Base-by-base conservation (phyloP, 1,284 basidiomycete genomes). In the Meripilus lineatus region DNA sequence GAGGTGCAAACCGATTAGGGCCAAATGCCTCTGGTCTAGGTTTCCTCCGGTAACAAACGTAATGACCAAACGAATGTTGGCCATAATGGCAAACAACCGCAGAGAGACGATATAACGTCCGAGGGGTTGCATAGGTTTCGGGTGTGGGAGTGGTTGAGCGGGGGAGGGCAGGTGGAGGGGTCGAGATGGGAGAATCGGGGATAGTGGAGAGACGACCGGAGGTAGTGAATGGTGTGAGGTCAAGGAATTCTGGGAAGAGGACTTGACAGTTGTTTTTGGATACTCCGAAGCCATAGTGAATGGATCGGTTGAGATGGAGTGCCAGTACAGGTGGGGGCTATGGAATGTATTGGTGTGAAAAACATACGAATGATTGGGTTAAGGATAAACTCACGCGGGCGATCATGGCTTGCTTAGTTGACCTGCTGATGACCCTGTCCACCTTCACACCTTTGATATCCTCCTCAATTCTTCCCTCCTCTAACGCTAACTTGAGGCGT, bases 31-130 rank as follows among this genome's bases (percentile, higher is more conserved):
- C 53, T 15, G 69, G 62, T 18, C 71, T 71, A 1, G 91, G 91
- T 62, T 85, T 86, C 30, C 93, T 72, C n/a, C 93, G 74, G 61
- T 82, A 93, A 51, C 88, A 90, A 49, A 95, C 77, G 59, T 93
- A 96, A 62, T 96, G 93, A 1, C 93, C 93, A 57, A 87, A 93
- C 5, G 81, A 84, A 58, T 94, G 91, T 47, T 82, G 79, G 15
- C 93, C 93, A 59, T 84, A 93, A 65, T 96, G 93, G 54, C 91
- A 89, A 7, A 96, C 90, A 22, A 89, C 79, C 8, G 88, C 81
- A 2, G 81, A 66, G 22, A 96, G 77, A 28, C 89, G 78, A 62
- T 95, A 96, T 26, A 93, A 68, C 10, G 77, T 81, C 36, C 81
- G 70, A 23, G 72, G 69, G 13, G 68, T 59, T 4, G 72, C 56